Evolutionary conservation across 2,329 filamentous ascomycete genomes (phyloP).

Genomic region (Verticillium nonalfalfae): DNA sequence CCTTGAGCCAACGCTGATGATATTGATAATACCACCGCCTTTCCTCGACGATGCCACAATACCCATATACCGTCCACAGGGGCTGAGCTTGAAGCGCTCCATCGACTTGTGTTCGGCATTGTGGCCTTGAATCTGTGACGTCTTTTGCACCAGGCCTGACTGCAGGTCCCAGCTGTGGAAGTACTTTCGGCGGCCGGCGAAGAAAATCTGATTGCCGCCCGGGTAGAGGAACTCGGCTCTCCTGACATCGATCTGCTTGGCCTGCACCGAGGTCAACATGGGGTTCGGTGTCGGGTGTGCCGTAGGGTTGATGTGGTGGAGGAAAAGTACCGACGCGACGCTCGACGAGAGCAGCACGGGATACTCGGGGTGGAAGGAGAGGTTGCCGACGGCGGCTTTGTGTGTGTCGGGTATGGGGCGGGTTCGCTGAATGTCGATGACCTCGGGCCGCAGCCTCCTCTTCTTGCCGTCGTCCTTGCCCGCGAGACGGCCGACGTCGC

Average conservation of each 20-base stretch:
- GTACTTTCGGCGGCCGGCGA: slow-evolving; percentile 80
- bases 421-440: slow-evolving; percentile 82
- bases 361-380: slow-evolving; percentile 84
- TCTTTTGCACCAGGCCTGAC: slow-evolving; percentile 75
- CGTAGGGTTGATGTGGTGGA: slow-evolving; percentile 80
- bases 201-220: slow-evolving; percentile 72
- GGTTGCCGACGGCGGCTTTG: slow-evolving; percentile 71
- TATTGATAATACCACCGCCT: slow-evolving; percentile 81
- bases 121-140: slow-evolving; percentile 68
- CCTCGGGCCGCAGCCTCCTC: slow-evolving; percentile 75
- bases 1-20: slow-evolving; percentile 71
- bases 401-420: slow-evolving; percentile 79
- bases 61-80: slow-evolving; percentile 81
- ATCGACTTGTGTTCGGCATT: slow-evolving; percentile 80
- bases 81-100: slow-evolving; percentile 84
- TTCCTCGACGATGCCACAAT: slow-evolving; percentile 74
- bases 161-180: slow-evolving; percentile 93
- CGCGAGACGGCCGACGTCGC: slow-evolving; percentile 62
- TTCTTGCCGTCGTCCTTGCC: slow-evolving; percentile 38
- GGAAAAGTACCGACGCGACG: slow-evolving; percentile 73
- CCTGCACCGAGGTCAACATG: slow-evolving; percentile 81
- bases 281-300: slow-evolving; percentile 77
- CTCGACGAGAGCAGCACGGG: slow-evolving; percentile 88
- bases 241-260: slow-evolving; percentile 75
- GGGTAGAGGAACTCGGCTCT: slow-evolving; percentile 75